A percentile compares a stretch with the other conserved stretches of the same genome.
These are phyloP conservation scores for Suillus spraguei DNA, from an alignment of 768 basidiomycete genomes.

Conservation along the genomic window DNA sequence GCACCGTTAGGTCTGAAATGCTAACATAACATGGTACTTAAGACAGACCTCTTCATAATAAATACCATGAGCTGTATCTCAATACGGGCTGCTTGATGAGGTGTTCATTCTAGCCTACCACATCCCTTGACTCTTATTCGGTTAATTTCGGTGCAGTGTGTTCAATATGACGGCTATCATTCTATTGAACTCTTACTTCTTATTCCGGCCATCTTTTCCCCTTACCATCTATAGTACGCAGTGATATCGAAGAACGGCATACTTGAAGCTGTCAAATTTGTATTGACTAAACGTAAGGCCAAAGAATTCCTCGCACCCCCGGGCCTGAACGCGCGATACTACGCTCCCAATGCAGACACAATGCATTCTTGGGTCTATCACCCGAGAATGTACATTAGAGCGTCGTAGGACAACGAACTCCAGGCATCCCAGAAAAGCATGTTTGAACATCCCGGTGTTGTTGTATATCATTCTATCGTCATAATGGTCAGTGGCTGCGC, in stretches of 20 bases:
- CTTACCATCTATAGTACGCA: background rate
- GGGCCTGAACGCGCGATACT: constrained; percentile 4
- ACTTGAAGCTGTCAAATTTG: background rate
- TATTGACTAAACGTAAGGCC: background rate
- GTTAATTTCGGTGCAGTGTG: no score
- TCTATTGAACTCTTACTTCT: background rate
- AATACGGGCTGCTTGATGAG: no score
- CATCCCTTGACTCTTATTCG: no score
- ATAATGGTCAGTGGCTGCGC: background rate
- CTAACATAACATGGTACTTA: no score
- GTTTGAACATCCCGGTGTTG: background rate
- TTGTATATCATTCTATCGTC: background rate
- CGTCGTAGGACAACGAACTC: background rate
- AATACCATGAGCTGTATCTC: no score
- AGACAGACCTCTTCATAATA: no score
- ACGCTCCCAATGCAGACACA: background rate
- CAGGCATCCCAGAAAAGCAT: background rate
- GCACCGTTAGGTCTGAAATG: no score
- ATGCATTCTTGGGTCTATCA: background rate
- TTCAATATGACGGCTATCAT: no score
- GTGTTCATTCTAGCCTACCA: no score
- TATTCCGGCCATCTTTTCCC: background rate
- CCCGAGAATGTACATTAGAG: no score
- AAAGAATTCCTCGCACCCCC: background rate
- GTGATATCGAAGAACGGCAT: background rate